A percentile compares a stretch with the other conserved stretches of the same genome.
phyloP scores from a whole-genome alignment of 495 filamentous ascomycete genomes.

The Aspergillus steynii region DNA sequence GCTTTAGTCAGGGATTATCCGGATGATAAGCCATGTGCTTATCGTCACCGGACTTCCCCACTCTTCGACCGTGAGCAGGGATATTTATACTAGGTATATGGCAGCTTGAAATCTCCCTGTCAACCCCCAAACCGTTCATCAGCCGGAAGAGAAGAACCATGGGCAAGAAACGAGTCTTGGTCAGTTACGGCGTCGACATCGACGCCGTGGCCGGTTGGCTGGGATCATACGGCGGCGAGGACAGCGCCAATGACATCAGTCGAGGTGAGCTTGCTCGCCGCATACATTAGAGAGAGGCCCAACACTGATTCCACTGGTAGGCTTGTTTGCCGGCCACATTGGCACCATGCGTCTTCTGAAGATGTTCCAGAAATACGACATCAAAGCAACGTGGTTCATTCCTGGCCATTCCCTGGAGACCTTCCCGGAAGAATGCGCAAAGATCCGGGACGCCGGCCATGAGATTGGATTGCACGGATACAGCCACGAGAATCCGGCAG shows the following conservation, averaged over 20 bases:
- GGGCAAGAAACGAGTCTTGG: constrained; percentile 62
- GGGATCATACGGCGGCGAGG: constrained; percentile 71
- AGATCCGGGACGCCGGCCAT: constrained; percentile 73
- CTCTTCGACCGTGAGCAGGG: not conserved
- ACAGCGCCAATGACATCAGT: constrained; percentile 67
- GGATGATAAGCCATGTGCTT: not conserved
- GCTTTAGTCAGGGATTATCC: not conserved
- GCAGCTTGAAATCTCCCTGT: too few species aligned
- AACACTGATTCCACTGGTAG: constrained; percentile 28
- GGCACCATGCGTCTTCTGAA: constrained; percentile 72
- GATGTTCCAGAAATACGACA: constrained; percentile 75
- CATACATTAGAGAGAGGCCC: not conserved
- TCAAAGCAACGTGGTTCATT: constrained; percentile 84
- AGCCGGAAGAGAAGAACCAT: constrained; percentile 29
- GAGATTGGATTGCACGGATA: constrained; percentile 80
- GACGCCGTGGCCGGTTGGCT: constrained; percentile 75
- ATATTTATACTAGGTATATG: too few species aligned
- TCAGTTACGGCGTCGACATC: constrained; percentile 60
- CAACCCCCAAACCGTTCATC: too few species aligned
- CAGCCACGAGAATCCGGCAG: constrained; percentile 71
- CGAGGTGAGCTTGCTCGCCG: constrained; percentile 41
- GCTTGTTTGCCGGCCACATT: constrained; percentile 71
- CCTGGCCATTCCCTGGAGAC: constrained; percentile 77
- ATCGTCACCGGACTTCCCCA: not conserved
- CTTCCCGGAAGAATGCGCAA: constrained; percentile 73